phyloP scores from a whole-genome alignment of 2,329 filamentous ascomycete genomes.

The Coniochaeta hoffmannii region DNA sequence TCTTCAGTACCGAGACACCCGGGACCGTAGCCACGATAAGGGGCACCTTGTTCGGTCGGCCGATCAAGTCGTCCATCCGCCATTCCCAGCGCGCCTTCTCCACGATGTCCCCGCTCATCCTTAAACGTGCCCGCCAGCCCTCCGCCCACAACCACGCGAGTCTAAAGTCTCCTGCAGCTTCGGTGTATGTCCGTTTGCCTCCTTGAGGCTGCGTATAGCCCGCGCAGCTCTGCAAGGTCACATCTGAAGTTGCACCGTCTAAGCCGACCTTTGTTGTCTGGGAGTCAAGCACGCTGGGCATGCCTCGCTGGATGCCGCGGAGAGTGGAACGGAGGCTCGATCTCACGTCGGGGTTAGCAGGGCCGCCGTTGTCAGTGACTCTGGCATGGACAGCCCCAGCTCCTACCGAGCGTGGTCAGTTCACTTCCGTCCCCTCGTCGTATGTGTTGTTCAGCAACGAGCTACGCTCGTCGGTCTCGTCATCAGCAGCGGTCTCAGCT shows the following conservation, averaged over 20 bases:
- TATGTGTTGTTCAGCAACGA: conserved; percentile 15
- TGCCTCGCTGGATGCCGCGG: background rate
- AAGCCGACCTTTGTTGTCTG: conserved; percentile 6
- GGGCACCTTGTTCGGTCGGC: conserved; percentile 6
- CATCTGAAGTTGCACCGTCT: conserved; percentile 7
- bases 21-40: conserved; percentile 10
- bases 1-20: conserved; percentile 7
- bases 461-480: conserved; percentile 20
- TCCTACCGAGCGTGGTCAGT: conserved; percentile 31
- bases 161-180: conserved; percentile 19
- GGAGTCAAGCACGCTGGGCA: conserved; percentile 6
- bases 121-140: conserved; percentile 27
- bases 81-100: conserved; percentile 26
- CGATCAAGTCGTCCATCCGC: conserved; percentile 13
- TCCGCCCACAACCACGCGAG: conserved; percentile 29
- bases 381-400: conserved; percentile 6
- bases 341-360: no score
- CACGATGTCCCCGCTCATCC: conserved; percentile 22
- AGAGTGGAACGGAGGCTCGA: background rate
- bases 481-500: conserved; percentile 5
- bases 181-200: conserved; percentile 6
- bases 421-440: conserved; percentile 7
- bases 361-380: background rate
- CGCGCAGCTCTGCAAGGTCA: background rate
- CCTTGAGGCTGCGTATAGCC: background rate